Evolutionary conservation across 2,329 filamentous ascomycete species (phyloP), one percentile per base, ranked within the genome.

Genomic region (Lecanicillium sp.): DNA sequence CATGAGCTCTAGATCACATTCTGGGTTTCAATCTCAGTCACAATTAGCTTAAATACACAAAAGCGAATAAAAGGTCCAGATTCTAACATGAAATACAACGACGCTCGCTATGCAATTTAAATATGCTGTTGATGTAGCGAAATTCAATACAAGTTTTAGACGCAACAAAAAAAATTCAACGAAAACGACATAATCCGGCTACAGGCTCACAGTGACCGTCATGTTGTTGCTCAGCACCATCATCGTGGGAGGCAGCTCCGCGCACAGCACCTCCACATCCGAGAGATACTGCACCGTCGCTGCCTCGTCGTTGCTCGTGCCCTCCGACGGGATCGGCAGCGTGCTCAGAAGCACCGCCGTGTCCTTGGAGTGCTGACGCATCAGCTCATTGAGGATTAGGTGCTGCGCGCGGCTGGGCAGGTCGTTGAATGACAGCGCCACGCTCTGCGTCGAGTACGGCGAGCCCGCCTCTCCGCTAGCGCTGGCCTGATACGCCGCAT

Each of bases 171-270:
- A 54, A 52, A 19, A n/a, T n/a, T n/a, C n/a, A n/a, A n/a, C n/a
- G n/a, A n/a, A n/a, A n/a, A n/a, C n/a, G n/a, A n/a, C n/a, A n/a
- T n/a, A n/a, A n/a, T n/a, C n/a, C n/a, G n/a, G n/a, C 47, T 58
- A 87, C 52, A 88, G 65, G 62, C 83, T 86, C 59, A 86, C 86
- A 6, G 86, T 94, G 39, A 94, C 88, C 14, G 87, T 94, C 85
- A 94, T 90, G 59, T 83, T 89, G 65, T 94, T 94, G 65, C 86
- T 90, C 66, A 94, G 77, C 32, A 95, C 86, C 63, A 95, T 69
- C 58, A 94, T 63, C 38, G 82, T 80, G 1, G 89, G 88, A 23
- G 88, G 87, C 52, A 91, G 68, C 10, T 79, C 84, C 58, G 84
- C 79, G 63, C 86, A 91, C 50, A 95, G 67, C 2, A 93, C 78